Evolutionary conservation across 805 yeast species (phyloP), one percentile per base, ranked within the genome.

Genomic region (Maudiozyma serrabonitensis): DNA sequence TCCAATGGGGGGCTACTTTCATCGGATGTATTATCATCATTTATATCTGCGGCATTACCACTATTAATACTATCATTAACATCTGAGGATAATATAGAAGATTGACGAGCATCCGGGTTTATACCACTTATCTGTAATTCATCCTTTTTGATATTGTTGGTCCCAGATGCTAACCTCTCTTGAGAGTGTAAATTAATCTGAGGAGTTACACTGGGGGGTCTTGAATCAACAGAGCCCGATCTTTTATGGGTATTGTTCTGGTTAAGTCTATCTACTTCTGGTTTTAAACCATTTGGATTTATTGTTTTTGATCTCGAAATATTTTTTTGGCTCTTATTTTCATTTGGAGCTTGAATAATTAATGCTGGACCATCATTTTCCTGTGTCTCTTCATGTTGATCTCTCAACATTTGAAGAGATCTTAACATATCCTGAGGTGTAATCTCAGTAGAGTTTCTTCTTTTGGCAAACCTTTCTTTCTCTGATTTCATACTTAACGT

Each of bases 381-480:
- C 23, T 73, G 75, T 18, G 50, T 57, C 23, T 62, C 65, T n/a
- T 67, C 69, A 49, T 74, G 74, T 40, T 74, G 71, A 47, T 75
- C 74, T 56, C 84, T 84, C 69, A 90, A 70, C 82, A 89, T 81
- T 41, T 88, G 81, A 56, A 89, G 84, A 3, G 96, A 88, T 70
- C 83, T 74, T 62, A 74, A 83, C 80, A 89, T 82, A 60, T 90
- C 96, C 45, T 84, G 78, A 1, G 96, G 95, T 34, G 84, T 82
- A 12, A 86, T 70, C 21, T 81, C 78, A n/a, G 67, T 47, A 12
- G 71, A 62, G 56, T 54, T 68, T 63, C 59, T 66, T 57, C 60
- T 63, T 11, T 59, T 57, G 1, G 53, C 62, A 48, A 70, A 52
- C 56, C 61, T 61, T 51, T 71, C 72, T 3, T 60, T 43, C 15